Conservation (phyloP, 352 stramenopile genomes). For the Phytophthora podocarpi region DNA sequence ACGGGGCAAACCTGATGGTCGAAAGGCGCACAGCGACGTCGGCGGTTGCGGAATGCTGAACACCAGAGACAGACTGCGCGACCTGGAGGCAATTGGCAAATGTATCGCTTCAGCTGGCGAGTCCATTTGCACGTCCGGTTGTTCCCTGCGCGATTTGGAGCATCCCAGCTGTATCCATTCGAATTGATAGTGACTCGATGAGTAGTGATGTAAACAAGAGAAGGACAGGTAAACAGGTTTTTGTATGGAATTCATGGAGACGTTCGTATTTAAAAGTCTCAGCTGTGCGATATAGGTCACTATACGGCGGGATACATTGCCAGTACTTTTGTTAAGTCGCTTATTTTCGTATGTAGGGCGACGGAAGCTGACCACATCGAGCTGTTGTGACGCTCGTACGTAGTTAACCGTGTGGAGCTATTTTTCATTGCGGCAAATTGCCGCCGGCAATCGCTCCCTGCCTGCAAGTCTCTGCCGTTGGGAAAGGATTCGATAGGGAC, state of each 20-base stretch:
- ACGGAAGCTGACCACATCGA: constrained; percentile 16
- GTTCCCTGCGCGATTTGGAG: constrained; percentile 17
- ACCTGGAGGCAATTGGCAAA: constrained; percentile 26
- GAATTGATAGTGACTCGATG: constrained; percentile 7
- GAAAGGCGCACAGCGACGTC: constrained; percentile 9
- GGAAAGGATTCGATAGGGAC: constrained; percentile 22
- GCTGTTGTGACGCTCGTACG: constrained; percentile 3
- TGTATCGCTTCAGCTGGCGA: constrained; percentile 25
- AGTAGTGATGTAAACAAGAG: not conserved
- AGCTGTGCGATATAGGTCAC: not conserved
- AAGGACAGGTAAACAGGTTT: not conserved
- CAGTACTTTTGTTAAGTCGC: constrained; percentile 5
- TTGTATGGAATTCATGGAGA: constrained; percentile 1
- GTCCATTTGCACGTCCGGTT: constrained; percentile 30
- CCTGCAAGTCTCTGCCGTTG: constrained; percentile 17
- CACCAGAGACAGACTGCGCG: constrained; percentile 6
- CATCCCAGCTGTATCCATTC: constrained; percentile 33
- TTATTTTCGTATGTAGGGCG: not conserved
- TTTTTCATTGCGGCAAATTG: constrained; percentile 6
- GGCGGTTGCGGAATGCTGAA: constrained; percentile 21
- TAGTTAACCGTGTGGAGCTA: constrained; percentile 1
- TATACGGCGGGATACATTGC: constrained; percentile 15
- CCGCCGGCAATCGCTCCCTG: not conserved
- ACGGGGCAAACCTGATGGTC: constrained; percentile 8
- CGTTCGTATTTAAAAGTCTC: constrained; percentile 17